A percentile compares a stretch with the other conserved stretches of the same genome.
These are phyloP conservation scores for Lathyrus sativus DNA, from an alignment of 306 rosid genomes.

Conservation along the genomic window DNA sequence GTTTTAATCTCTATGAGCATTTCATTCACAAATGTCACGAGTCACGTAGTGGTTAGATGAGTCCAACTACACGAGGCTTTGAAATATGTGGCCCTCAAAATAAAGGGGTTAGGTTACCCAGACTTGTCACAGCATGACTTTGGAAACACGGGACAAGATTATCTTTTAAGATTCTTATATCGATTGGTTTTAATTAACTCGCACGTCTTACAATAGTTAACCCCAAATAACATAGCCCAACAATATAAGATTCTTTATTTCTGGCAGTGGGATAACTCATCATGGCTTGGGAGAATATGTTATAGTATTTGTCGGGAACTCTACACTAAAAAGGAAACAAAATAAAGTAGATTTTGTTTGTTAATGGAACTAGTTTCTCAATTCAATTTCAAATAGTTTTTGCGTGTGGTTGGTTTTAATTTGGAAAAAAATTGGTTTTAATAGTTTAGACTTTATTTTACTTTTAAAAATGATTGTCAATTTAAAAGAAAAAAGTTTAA, in stretches of 20 bases:
- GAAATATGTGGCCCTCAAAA: background rate
- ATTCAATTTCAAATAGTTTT: too few relatives aligned
- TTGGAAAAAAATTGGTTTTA: too few relatives aligned
- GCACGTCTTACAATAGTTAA: slow-evolving; percentile 8
- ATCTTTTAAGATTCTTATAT: slow-evolving; percentile 1
- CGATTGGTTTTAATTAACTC: slow-evolving; percentile 18
- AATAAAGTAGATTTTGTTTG: too few relatives aligned
- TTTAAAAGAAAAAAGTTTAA: too few relatives aligned
- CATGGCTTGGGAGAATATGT: background rate
- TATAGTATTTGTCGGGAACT: background rate
- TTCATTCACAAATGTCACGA: background rate
- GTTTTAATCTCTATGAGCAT: too few relatives aligned
- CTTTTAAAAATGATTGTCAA: too few relatives aligned
- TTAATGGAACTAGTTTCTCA: too few relatives aligned
- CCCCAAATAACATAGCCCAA: background rate
- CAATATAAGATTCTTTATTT: slow-evolving; percentile 20
- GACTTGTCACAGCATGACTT: background rate
- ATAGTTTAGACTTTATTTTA: too few relatives aligned
- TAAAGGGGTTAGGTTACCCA: background rate
- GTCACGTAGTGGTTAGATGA: background rate
- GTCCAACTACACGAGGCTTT: background rate
- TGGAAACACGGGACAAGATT: background rate
- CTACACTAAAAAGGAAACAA: background rate
- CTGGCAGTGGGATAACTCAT: slow-evolving; percentile 1
- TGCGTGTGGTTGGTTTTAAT: too few relatives aligned